Evolutionary conservation across 2,329 filamentous ascomycete genomes (phyloP), one percentile per base, ranked within the genome.

Genomic region (Pseudogymnoascus sp.): DNA sequence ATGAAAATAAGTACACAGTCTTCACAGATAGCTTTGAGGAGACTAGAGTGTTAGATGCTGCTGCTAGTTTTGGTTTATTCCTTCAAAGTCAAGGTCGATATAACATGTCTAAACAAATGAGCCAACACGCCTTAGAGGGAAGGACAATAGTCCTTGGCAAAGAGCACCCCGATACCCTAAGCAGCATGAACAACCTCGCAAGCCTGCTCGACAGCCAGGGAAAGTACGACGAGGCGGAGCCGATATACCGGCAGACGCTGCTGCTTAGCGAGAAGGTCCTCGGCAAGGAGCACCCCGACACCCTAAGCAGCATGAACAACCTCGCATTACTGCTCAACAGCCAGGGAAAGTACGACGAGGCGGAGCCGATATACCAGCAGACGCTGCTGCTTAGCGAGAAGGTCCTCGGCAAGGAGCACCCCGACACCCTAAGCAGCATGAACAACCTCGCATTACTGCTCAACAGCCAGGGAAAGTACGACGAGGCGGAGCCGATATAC

Each of bases 61-160:
- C 63, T 44, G 44, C n/a, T 4, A 4, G 53, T 44, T 33, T 57
- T 67, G 8, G 63, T 17, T 4, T 1, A 50, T 7, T 26, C 61
- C 40, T 17, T 28, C 9, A 1, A 19, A 11, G 4, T 38, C 40
- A n/a, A 47, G 63, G 64, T 8, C 42, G 35, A 15, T 61, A 64
- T 36, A 31, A 23, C 8, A 15, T 50, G 15, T 44, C 13, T 23
- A 64, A 65, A 60, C 17, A 42, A 19, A 53, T 66, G 28, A 1
- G 4, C 15, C 47, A 23, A 33, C 13, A 63, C 4, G 9, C 0
- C 21, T 33, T 64, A 2, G 3, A 60, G 33, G 64, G 62, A 4
- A 65, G 61, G 2, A 64, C 68, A 36, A 65, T 38, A 42, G 35
- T 67, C 26, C 64, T 71, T 13, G 70, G 70, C 2, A 23, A 61